Conservation (phyloP, 2,329 filamentous ascomycete genomes). For the Trichoderma arundinaceum region DNA sequence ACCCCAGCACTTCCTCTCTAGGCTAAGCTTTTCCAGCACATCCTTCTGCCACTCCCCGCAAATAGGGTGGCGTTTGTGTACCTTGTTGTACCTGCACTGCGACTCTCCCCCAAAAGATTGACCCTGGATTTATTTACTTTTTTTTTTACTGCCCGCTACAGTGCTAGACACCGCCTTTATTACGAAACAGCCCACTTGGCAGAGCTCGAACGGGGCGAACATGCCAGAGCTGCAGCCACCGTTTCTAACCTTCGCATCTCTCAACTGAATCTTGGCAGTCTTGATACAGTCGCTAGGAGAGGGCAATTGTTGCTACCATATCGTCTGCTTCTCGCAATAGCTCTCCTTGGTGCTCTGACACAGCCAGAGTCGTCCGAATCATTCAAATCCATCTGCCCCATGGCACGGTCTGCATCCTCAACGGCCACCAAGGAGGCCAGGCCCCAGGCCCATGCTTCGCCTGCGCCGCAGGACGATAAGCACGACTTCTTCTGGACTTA, state of each 20-base stretch:
- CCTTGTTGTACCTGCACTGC: not conserved
- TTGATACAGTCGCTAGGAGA: too few species aligned
- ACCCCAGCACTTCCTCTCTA: constrained; percentile 15
- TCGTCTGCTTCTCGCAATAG: too few species aligned
- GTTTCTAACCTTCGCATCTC: constrained; percentile 1
- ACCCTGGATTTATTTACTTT: not conserved
- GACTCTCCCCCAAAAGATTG: not conserved
- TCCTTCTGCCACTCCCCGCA: not conserved
- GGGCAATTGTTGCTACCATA: too few species aligned
- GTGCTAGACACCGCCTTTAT: constrained; percentile 28
- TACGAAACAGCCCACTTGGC: constrained; percentile 22
- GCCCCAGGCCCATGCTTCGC: constrained; percentile 37
- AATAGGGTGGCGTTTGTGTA: not conserved
- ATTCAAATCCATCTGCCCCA: not conserved
- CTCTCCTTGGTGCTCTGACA: too few species aligned
- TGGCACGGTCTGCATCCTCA: constrained; percentile 33
- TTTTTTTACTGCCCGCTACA: not conserved
- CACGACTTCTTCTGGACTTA: constrained; percentile 95
- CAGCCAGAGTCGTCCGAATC: not conserved
- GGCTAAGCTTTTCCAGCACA: constrained; percentile 8
- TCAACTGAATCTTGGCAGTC: not conserved
- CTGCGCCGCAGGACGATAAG: constrained; percentile 39
- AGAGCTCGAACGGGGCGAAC: not conserved
- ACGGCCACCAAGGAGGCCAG: constrained; percentile 45
- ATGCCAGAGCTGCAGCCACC: constrained; percentile 9